phyloP scores from a whole-genome alignment of 2,329 filamentous ascomycete genomes.

The Stenocarpella maydis region DNA sequence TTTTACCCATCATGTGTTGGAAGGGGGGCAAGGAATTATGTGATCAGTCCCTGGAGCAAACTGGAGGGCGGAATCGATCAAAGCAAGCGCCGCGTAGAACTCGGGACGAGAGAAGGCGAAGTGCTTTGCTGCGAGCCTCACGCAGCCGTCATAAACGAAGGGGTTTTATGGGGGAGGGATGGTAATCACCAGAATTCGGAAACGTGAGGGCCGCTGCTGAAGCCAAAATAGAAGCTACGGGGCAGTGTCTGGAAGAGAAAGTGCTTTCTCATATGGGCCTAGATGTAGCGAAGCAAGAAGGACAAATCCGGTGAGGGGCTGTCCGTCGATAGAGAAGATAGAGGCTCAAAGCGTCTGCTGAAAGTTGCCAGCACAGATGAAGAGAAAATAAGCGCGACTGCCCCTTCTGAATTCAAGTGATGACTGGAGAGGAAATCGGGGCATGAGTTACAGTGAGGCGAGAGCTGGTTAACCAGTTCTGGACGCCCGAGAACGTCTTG shows the following conservation, averaged over 20 bases:
- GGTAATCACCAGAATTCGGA: not conserved
- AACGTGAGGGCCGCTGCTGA: not conserved
- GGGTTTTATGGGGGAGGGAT: not conserved
- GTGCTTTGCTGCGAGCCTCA: not conserved
- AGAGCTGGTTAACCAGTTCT: not conserved
- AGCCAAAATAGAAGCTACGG: too few species aligned
- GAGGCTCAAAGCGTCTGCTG: not conserved
- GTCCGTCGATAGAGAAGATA: not conserved
- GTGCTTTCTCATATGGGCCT: not conserved
- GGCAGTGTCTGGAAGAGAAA: not conserved
- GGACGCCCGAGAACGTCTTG: too few species aligned
- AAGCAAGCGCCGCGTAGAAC: not conserved
- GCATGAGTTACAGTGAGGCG: not conserved
- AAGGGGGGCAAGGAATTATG: constrained; percentile 11
- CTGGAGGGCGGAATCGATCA: not conserved
- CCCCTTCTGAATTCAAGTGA: not conserved
- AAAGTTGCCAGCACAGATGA: not conserved
- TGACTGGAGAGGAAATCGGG: not conserved
- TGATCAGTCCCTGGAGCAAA: constrained; percentile 30
- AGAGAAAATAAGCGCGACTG: too few species aligned
- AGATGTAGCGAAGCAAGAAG: not conserved
- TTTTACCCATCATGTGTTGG: not conserved
- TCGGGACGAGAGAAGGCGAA: not conserved
- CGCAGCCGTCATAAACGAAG: not conserved
- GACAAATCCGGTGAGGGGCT: not conserved